phyloP scores from a whole-genome alignment of 257 asterid genomes.

The Osmanthus fragrans region DNA sequence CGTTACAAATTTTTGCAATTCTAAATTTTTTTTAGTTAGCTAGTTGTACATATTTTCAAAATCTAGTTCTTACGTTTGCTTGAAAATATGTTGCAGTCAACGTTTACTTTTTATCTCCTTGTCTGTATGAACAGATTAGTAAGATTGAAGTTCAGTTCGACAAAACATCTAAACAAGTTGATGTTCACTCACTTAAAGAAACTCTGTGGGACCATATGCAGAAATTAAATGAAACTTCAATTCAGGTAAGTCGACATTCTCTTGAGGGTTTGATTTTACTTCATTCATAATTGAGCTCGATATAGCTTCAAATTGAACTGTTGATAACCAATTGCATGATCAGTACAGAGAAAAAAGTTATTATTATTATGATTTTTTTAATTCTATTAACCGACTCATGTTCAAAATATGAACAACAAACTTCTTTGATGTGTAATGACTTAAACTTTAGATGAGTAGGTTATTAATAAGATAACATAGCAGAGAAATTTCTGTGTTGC shows the following conservation, averaged over 20 bases:
- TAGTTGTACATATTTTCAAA: not conserved
- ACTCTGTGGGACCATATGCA: conserved; percentile 79
- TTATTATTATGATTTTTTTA: no score
- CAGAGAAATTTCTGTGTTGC: not conserved
- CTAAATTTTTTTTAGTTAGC: not conserved
- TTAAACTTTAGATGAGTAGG: not conserved
- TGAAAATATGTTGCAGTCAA: not conserved
- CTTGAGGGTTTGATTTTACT: not conserved
- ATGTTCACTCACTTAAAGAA: conserved; percentile 88
- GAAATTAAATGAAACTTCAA: conserved; percentile 34
- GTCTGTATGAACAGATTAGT: conserved; percentile 53
- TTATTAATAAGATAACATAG: not conserved
- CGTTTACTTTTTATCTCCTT: conserved; percentile 11
- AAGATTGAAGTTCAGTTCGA: conserved; percentile 88
- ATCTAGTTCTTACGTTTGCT: not conserved
- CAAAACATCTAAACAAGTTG: conserved; percentile 88
- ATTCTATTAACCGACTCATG: not conserved
- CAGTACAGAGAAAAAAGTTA: no score
- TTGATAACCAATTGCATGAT: not conserved
- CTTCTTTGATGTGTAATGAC: not conserved
- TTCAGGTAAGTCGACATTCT: conserved; percentile 44
- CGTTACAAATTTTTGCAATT: not conserved
- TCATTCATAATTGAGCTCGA: not conserved
- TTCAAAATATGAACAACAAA: not conserved
- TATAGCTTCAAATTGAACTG: not conserved